Conservation (phyloP, 2,329 filamentous ascomycete species). For the Fusarium bactridioides region DNA sequence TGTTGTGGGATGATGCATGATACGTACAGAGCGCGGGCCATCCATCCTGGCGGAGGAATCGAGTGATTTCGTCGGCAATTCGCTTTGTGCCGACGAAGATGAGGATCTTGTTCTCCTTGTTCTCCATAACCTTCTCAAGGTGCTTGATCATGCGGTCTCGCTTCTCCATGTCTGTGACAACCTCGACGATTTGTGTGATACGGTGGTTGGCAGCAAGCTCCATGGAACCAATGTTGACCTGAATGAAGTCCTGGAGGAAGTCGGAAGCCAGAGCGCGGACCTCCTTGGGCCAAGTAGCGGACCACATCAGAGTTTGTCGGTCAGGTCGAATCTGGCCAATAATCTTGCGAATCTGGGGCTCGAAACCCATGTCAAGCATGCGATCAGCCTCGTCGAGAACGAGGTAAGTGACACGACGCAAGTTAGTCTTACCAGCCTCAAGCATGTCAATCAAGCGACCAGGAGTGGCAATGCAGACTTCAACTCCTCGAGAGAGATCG, state of each 20-base stretch:
- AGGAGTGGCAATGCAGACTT: constrained; percentile 98
- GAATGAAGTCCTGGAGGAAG: constrained; percentile 94
- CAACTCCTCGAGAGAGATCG: constrained; percentile 91
- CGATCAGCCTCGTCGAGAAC: constrained; percentile 99
- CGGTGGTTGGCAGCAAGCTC: constrained; percentile 96
- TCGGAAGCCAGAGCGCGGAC: constrained; percentile 90
- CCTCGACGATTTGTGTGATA: constrained; percentile 97
- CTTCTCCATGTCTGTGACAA: constrained; percentile 96
- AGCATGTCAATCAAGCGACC: constrained; percentile 99
- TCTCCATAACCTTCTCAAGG: constrained; percentile 96
- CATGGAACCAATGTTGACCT: constrained; percentile 98
- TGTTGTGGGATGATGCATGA: constrained; percentile 43
- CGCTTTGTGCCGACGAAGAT: constrained; percentile 96
- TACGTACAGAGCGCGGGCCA: constrained; percentile 94
- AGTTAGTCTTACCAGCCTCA: constrained; percentile 96
- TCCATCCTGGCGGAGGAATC: constrained; percentile 95
- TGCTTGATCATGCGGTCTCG: constrained; percentile 97
- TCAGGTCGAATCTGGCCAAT: constrained; percentile 97
- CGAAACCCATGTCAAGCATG: constrained; percentile 99
- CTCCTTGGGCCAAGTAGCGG: constrained; percentile 98
- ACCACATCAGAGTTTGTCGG: constrained; percentile 99
- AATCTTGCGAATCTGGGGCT: constrained; percentile 99
- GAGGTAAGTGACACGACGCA: constrained; percentile 96
- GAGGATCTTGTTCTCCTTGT: constrained; percentile 92
- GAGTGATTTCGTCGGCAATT: constrained; percentile 96